Evolutionary conservation across 345 rosid species (phyloP).

Genomic region (Rhizophora mangle): DNA sequence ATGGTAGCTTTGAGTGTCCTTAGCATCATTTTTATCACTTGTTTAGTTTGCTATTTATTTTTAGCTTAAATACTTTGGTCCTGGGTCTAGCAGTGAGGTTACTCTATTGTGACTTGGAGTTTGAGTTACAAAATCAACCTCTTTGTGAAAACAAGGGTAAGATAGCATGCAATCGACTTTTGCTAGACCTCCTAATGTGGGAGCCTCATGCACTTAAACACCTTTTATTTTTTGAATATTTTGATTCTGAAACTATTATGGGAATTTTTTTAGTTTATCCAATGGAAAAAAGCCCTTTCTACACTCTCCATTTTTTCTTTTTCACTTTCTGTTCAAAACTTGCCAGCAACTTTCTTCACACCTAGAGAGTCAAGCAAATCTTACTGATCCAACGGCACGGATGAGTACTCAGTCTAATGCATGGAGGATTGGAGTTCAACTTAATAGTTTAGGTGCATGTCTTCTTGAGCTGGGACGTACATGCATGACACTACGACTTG

Average conservation of each 20-base stretch:
- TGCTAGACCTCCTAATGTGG: no score
- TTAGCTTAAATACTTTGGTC: neutral
- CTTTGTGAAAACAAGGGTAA: no score
- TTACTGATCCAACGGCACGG: constrained; percentile 41
- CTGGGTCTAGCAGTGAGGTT: neutral
- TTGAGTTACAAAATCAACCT: no score
- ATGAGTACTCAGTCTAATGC: constrained; percentile 38
- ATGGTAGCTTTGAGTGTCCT: neutral
- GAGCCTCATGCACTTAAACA: no score
- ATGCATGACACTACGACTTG: constrained; percentile 65
- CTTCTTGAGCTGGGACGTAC: constrained; percentile 81
- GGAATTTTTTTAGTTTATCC: constrained; percentile 1
- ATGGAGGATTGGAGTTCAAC: constrained; percentile 46
- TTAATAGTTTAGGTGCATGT: constrained; percentile 63
- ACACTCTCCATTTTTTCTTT: neutral
- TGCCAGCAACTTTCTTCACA: constrained; percentile 55
- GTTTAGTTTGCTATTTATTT: neutral
- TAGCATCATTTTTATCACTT: neutral
- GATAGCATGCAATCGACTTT: no score
- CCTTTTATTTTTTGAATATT: neutral
- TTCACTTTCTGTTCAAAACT: neutral
- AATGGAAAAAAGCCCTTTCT: constrained; percentile 1
- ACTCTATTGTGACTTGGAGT: no score
- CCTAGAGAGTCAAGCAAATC: constrained; percentile 50
- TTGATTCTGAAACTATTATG: neutral